Conservation (phyloP, 805 yeast species). For the Spathaspora girioi region DNA sequence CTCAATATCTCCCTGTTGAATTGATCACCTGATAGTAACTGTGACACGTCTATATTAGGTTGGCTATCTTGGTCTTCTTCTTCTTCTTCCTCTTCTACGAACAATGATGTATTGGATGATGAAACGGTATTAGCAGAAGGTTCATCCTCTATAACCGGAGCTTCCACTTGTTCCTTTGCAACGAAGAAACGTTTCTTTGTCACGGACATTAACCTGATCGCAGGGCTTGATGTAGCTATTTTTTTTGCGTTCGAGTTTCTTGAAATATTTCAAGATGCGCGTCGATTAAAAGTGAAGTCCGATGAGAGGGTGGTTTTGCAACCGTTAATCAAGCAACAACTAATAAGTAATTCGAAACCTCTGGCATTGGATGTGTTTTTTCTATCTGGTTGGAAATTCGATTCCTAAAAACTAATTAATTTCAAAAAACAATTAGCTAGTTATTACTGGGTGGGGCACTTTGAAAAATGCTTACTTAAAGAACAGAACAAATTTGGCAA, state of each 20-base stretch:
- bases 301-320: too few species aligned
- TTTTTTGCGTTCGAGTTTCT: neutral
- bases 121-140: too few species aligned
- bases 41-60: neutral
- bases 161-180: neutral
- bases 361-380: too few species aligned
- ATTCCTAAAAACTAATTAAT: too few species aligned
- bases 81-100: slow-evolving; percentile 7
- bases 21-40: neutral
- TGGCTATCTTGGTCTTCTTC: neutral
- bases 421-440: too few species aligned
- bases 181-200: slow-evolving; percentile 4
- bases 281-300: neutral
- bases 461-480: too few species aligned
- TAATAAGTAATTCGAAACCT: too few species aligned
- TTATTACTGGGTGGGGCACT: too few species aligned
- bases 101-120: slow-evolving; percentile 2
- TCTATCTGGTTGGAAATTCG: too few species aligned
- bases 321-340: too few species aligned
- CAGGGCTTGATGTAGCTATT: neutral
- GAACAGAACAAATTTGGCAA: too few species aligned
- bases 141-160: neutral
- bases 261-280: neutral
- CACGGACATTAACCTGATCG: neutral
- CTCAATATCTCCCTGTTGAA: slow-evolving; percentile 6